Conservation (phyloP, 768 basidiomycete species). For the Lactifluus hygrophoroides region DNA sequence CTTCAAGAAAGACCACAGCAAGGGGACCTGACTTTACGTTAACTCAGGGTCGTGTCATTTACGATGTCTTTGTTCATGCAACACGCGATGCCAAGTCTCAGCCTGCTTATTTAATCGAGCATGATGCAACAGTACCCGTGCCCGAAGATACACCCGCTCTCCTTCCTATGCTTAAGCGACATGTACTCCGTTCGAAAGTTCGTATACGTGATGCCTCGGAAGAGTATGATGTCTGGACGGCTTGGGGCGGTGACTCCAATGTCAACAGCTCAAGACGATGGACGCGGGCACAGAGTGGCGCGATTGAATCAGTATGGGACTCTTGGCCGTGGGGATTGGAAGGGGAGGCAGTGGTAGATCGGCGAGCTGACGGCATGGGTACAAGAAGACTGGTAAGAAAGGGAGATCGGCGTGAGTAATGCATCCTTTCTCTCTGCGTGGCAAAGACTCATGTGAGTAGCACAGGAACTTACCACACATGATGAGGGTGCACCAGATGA, state of each 20-base stretch:
- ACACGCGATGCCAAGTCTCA: conserved; percentile 35
- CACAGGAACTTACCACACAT: conserved; percentile 47
- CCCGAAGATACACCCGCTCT: conserved; percentile 45
- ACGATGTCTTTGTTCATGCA: conserved; percentile 83
- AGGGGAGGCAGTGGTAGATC: conserved; percentile 47
- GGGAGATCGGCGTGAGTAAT: conserved; percentile 65
- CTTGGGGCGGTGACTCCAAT: conserved; percentile 50
- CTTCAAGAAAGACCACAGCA: conserved; percentile 2
- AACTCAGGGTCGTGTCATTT: conserved; percentile 74
- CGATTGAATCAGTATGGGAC: conserved; percentile 69
- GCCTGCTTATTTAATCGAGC: conserved; percentile 60
- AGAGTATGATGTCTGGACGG: conserved; percentile 74
- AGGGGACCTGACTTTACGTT: conserved; percentile 17
- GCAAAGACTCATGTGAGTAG: conserved; percentile 28
- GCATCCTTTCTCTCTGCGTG: not conserved
- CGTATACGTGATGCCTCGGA: conserved; percentile 69
- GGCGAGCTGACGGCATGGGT: conserved; percentile 74
- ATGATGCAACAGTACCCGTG: conserved; percentile 40
- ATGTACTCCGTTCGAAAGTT: conserved; percentile 84
- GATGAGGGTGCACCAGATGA: conserved; percentile 43
- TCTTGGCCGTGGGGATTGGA: conserved; percentile 55
- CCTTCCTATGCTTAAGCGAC: conserved; percentile 66
- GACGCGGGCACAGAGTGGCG: conserved; percentile 60
- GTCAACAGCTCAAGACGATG: conserved; percentile 39
- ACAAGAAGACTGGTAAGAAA: conserved; percentile 58